phyloP scores from a whole-genome alignment of 306 rosid species.

The Gynostemma pentaphyllum region DNA sequence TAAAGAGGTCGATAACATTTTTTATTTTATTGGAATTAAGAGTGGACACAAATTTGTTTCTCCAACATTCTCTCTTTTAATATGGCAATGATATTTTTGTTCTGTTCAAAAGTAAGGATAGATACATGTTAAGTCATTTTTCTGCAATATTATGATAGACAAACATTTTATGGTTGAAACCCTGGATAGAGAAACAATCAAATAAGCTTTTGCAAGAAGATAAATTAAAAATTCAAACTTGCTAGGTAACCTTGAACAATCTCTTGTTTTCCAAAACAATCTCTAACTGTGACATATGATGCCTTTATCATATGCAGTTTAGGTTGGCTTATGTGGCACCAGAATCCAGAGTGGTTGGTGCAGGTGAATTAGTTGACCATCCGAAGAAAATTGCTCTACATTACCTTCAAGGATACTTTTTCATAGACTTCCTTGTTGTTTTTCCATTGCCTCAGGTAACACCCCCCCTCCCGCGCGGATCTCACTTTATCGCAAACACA shows the following conservation, averaged over 20 bases:
- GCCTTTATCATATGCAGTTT: conserved; percentile 37
- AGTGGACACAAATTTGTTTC: too few species aligned
- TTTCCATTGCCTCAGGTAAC: conserved; percentile 80
- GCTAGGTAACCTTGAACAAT: background rate
- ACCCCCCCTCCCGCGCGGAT: conserved; percentile 10
- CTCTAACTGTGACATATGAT: background rate
- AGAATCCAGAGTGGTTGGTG: conserved; percentile 74
- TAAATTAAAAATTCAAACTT: background rate
- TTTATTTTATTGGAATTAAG: too few species aligned
- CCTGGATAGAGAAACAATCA: background rate
- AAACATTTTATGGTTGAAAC: background rate
- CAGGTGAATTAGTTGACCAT: conserved; percentile 75
- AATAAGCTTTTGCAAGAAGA: background rate
- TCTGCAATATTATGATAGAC: background rate
- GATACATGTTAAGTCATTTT: background rate
- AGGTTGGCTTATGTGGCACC: conserved; percentile 85
- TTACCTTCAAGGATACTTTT: conserved; percentile 44
- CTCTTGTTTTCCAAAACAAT: background rate
- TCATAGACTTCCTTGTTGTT: conserved; percentile 46
- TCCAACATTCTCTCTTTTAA: too few species aligned
- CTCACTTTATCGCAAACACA: background rate
- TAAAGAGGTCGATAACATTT: too few species aligned
- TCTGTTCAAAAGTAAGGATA: background rate
- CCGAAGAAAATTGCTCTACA: conserved; percentile 58
- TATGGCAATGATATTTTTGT: too few species aligned